Evolutionary conservation across 2,329 filamentous ascomycete genomes (phyloP).

Genomic region (Dissoconium aciculare): DNA sequence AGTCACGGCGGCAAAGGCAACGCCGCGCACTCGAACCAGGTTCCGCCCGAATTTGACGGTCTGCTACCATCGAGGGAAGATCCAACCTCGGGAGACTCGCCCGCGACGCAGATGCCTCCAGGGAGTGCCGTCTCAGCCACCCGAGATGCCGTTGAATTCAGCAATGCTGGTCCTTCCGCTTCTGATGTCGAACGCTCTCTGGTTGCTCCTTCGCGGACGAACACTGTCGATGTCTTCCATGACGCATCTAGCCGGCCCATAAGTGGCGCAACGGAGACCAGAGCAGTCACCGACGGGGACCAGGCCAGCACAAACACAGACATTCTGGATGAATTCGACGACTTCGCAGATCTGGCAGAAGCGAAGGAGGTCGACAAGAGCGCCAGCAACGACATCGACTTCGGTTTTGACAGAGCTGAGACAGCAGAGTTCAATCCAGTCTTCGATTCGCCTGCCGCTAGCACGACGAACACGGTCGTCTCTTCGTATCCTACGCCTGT

Average conservation of each 20-base stretch:
- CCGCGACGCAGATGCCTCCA: too few species aligned
- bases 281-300: slow-evolving; percentile 9
- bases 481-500: slow-evolving; percentile 26
- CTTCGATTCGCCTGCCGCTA: slow-evolving; percentile 52
- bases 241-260: slow-evolving; percentile 19
- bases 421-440: slow-evolving; percentile 66
- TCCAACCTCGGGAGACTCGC: slow-evolving; percentile 25
- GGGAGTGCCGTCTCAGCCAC: too few species aligned
- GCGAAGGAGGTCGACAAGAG: slow-evolving; percentile 59
- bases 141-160: too few species aligned
- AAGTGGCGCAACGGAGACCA: slow-evolving; percentile 14
- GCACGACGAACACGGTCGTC: slow-evolving; percentile 34
- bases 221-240: slow-evolving; percentile 15
- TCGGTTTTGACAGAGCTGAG: slow-evolving; percentile 41
- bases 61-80: slow-evolving; percentile 41
- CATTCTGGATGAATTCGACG: slow-evolving; percentile 59
- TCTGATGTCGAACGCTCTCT: slow-evolving; percentile 18
- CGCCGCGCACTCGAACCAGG: slow-evolving; percentile 23
- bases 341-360: slow-evolving; percentile 71
- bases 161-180: too few species aligned
- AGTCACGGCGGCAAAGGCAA: slow-evolving; percentile 23
- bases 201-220: background rate
- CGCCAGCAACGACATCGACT: slow-evolving; percentile 64
- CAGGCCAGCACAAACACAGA: slow-evolving; percentile 25
- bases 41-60: slow-evolving; percentile 40